Conservation (phyloP, 176 grass and related monocot genomes). For the Canna indica region DNA sequence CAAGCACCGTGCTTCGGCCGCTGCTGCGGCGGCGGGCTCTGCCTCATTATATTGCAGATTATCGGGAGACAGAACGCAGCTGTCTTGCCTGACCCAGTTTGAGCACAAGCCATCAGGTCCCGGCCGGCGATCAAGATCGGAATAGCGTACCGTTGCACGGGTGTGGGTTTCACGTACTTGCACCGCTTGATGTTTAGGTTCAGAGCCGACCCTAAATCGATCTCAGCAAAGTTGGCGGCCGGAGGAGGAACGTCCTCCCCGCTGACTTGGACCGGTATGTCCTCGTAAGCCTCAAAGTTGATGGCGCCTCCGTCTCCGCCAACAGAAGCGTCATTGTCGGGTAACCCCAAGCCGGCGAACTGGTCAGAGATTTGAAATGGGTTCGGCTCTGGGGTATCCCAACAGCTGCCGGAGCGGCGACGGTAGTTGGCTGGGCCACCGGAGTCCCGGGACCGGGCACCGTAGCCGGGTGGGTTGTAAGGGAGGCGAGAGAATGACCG, state of each 20-base stretch:
- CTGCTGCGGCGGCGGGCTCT: not conserved
- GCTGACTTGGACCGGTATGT: slow-evolving; percentile 64
- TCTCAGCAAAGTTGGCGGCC: slow-evolving; percentile 36
- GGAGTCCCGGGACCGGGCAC: not conserved
- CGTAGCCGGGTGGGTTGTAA: not conserved
- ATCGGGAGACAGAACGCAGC: slow-evolving; percentile 82
- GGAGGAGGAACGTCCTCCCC: slow-evolving; percentile 41
- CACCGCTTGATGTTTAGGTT: slow-evolving; percentile 43
- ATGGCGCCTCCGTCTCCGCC: slow-evolving; percentile 9
- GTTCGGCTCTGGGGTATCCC: not conserved
- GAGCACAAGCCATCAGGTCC: slow-evolving; percentile 78
- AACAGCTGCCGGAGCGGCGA: not conserved
- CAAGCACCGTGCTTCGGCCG: not conserved
- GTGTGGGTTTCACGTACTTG: slow-evolving; percentile 51
- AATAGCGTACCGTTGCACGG: slow-evolving; percentile 73
- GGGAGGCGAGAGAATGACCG: not conserved
- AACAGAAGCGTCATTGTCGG: not conserved
- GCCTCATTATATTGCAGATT: slow-evolving; percentile 28
- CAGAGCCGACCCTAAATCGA: slow-evolving; percentile 48
- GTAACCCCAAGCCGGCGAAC: not conserved
- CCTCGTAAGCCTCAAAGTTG: slow-evolving; percentile 36
- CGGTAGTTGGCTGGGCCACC: not conserved
- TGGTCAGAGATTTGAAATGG: not conserved
- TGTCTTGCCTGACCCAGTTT: slow-evolving; percentile 85
- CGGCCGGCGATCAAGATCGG: slow-evolving; percentile 42